Percentiles rank a stretch among this genome's conserved stretches.
Evolutionary conservation across 2,329 filamentous ascomycete genomes (phyloP).

Genomic region (Pyricularia sp.): DNA sequence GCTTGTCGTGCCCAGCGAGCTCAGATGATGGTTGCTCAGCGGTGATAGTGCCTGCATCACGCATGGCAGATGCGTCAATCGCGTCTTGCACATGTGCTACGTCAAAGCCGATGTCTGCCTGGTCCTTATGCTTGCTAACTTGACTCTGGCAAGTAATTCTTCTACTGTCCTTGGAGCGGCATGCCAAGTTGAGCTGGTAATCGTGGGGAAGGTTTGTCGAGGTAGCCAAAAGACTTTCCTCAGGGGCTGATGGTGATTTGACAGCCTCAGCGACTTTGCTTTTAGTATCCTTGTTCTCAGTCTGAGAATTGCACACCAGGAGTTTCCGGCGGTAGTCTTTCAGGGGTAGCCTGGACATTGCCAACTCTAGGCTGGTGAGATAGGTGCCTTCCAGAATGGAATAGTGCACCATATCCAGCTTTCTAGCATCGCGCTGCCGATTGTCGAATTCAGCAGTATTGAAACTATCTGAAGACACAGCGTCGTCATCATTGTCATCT

Average conservation of each 20-base stretch:
- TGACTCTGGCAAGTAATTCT: no score
- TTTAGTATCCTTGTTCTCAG: neutral
- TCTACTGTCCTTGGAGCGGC: no score
- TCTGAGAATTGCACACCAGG: neutral
- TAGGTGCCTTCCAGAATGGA: conserved; percentile 2
- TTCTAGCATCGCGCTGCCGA: neutral
- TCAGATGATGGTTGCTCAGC: neutral
- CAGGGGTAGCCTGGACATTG: neutral
- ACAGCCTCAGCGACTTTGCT: neutral
- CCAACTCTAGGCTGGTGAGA: neutral
- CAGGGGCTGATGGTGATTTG: neutral
- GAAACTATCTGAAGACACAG: neutral
- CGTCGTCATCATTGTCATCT: neutral
- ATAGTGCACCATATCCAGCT: neutral
- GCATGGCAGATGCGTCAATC: neutral
- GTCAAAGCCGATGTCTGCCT: neutral
- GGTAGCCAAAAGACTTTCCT: neutral
- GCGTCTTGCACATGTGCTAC: neutral
- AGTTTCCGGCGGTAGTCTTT: neutral
- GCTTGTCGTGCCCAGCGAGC: neutral
- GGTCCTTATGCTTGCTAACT: neutral
- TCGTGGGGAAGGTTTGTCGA: neutral
- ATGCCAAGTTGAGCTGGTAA: neutral
- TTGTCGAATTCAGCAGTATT: neutral
- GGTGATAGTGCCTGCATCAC: no score